Conservation (phyloP, 225 moss, liverwort and hornwort species). For the Bryum argenteum region DNA sequence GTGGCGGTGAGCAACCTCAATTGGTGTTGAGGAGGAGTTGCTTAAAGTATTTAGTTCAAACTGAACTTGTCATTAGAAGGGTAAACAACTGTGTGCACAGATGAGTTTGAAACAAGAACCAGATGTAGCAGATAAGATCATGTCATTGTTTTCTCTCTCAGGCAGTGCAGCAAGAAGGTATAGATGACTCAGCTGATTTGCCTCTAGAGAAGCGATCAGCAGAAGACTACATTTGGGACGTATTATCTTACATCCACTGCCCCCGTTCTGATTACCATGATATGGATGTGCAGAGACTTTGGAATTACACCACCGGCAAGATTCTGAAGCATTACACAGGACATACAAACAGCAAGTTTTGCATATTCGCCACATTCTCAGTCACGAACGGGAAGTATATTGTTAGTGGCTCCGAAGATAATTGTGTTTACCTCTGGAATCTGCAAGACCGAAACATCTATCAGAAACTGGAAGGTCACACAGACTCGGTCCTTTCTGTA, state of each 20-base stretch:
- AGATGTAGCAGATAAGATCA: no score
- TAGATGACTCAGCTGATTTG: not conserved
- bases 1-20: no score
- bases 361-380: conserved; percentile 95
- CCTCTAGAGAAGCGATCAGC: not conserved
- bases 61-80: no score
- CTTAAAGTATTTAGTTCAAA: not conserved
- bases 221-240: conserved; percentile 6
- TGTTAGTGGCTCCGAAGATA: conserved; percentile 92
- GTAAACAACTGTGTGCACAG: no score
- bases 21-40: not conserved
- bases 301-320: conserved; percentile 93
- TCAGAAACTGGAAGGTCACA: conserved; percentile 91
- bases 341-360: conserved; percentile 83
- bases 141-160: not conserved
- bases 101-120: no score
- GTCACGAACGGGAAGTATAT: conserved; percentile 99
- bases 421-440: conserved; percentile 92
- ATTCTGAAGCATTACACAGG: conserved; percentile 88
- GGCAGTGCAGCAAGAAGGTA: not conserved
- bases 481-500: conserved; percentile 81
- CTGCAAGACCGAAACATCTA: conserved; percentile 79
- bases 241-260: not conserved
- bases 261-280: conserved; percentile 6
- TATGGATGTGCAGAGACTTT: conserved; percentile 75